Evolutionary conservation across 306 rosid genomes (phyloP).

Genomic region (Gillenia trifoliata): DNA sequence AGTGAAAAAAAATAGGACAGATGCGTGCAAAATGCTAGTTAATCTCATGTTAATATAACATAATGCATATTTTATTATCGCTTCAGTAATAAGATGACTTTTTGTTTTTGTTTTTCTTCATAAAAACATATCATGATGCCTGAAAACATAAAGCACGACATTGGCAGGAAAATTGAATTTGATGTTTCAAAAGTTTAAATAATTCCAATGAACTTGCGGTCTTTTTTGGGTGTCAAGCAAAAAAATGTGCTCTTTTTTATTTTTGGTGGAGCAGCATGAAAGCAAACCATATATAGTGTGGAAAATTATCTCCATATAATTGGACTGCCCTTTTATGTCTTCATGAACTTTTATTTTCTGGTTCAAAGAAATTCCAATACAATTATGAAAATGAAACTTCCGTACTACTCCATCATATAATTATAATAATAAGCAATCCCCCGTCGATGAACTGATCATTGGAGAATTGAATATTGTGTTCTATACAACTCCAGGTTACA

Average conservation of each 20-base stretch:
- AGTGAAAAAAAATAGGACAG: too few relatives aligned
- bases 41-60: too few relatives aligned
- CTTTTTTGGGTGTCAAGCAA: neutral
- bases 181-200: neutral
- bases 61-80: neutral
- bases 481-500: slow-evolving; percentile 26
- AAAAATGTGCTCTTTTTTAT: neutral
- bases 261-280: neutral
- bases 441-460: slow-evolving; percentile 34
- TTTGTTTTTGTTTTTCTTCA: neutral
- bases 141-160: neutral
- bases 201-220: slow-evolving; percentile 12
- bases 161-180: neutral
- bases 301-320: neutral
- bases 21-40: too few relatives aligned
- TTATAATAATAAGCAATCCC: neutral
- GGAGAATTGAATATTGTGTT: slow-evolving; percentile 27
- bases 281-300: neutral
- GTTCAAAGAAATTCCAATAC: neutral
- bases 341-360: neutral
- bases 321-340: neutral
- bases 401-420: slow-evolving; percentile 12
- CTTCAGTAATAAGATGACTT: too few relatives aligned
- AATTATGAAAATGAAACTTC: slow-evolving; percentile 9
- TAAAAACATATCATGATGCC: neutral